These are phyloP conservation scores for Amphirosellinia nigrospora DNA, from an alignment of 495 filamentous ascomycete genomes.

Conservation along the genomic window DNA sequence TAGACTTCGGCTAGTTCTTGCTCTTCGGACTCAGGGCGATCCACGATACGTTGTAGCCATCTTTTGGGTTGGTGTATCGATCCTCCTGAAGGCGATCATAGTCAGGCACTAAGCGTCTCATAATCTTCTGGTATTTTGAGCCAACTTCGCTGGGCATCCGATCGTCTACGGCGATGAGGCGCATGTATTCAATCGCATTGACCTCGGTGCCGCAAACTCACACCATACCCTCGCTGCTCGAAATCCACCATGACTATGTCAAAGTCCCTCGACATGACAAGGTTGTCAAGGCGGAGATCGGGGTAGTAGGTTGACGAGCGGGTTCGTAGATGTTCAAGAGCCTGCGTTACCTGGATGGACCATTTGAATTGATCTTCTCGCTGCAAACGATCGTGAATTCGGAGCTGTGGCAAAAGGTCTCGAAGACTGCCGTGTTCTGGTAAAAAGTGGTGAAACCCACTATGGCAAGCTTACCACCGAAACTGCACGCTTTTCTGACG, in stretches of 20 bases:
- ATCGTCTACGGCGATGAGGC: slow-evolving; percentile 45
- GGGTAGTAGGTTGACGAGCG: slow-evolving; percentile 52
- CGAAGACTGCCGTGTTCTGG: slow-evolving; percentile 51
- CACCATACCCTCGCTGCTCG: slow-evolving; percentile 59
- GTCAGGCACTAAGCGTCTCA: slow-evolving; percentile 45
- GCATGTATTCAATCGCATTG: slow-evolving; percentile 54
- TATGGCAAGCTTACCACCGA: slow-evolving; percentile 52
- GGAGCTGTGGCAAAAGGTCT: slow-evolving; percentile 49
- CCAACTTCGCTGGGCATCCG: slow-evolving; percentile 40
- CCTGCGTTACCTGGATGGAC: slow-evolving; percentile 51
- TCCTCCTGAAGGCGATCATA: slow-evolving; percentile 48
- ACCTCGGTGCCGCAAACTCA: slow-evolving; percentile 57
- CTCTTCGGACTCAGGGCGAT: slow-evolving; percentile 47
- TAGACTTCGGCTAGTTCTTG: slow-evolving; percentile 58
- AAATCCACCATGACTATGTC: slow-evolving; percentile 59
- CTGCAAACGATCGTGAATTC: slow-evolving; percentile 43
- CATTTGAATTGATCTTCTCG: slow-evolving; percentile 48
- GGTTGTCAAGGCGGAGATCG: slow-evolving; percentile 56
- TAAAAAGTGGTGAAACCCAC: slow-evolving; percentile 54
- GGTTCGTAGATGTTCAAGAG: slow-evolving; percentile 46
- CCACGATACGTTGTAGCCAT: slow-evolving; percentile 56
- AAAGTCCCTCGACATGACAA: slow-evolving; percentile 46
- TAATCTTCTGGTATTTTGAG: slow-evolving; percentile 41
- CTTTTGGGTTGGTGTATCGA: slow-evolving; percentile 41
- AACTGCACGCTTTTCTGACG: slow-evolving; percentile 52